A percentile compares a stretch with the other conserved stretches of the same genome.
Evolutionary conservation across 1,284 basidiomycete species (phyloP).

Genomic region (Bothia castanella): DNA sequence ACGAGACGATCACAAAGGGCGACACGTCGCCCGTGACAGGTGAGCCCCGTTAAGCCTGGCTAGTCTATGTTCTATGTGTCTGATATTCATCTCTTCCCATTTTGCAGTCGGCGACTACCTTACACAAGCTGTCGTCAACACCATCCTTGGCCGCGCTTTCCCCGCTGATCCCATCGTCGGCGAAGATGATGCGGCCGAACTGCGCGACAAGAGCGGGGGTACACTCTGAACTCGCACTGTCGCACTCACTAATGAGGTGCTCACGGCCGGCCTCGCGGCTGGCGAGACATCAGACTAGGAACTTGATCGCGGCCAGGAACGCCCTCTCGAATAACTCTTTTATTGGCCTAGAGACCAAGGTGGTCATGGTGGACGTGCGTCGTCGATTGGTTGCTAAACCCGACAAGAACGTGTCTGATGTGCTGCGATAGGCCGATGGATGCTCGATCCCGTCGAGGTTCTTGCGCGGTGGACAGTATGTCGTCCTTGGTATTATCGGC

Average conservation of each 20-base stretch:
- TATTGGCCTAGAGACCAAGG: constrained; percentile 76
- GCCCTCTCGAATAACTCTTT: constrained; percentile 61
- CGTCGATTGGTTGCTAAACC: background rate
- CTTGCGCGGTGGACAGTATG: constrained; percentile 93
- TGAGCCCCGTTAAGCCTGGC: constrained; percentile 34
- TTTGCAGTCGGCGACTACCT: constrained; percentile 91
- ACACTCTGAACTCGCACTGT: constrained; percentile 70
- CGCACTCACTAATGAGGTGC: constrained; percentile 78
- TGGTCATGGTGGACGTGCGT: constrained; percentile 73
- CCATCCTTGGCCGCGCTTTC: constrained; percentile 73
- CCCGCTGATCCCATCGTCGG: constrained; percentile 89
- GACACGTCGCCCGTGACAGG: constrained; percentile 98
- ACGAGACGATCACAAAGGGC: no score
- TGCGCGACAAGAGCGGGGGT: constrained; percentile 55
- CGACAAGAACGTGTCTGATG: constrained; percentile 5
- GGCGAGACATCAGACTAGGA: constrained; percentile 61
- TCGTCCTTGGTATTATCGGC: constrained; percentile 89
- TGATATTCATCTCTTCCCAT: constrained; percentile 1
- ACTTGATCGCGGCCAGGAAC: constrained; percentile 52
- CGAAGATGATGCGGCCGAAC: constrained; percentile 88
- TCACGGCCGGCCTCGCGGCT: constrained; percentile 51
- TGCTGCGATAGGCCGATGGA: constrained; percentile 69
- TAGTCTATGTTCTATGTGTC: background rate
- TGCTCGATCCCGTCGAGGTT: constrained; percentile 94
- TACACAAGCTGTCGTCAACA: constrained; percentile 85